Percentiles rank a stretch among this genome's conserved stretches.
Evolutionary conservation across 129 eudicot genomes (phyloP).

Genomic region (Rutidosis leptorrhynchoides): DNA sequence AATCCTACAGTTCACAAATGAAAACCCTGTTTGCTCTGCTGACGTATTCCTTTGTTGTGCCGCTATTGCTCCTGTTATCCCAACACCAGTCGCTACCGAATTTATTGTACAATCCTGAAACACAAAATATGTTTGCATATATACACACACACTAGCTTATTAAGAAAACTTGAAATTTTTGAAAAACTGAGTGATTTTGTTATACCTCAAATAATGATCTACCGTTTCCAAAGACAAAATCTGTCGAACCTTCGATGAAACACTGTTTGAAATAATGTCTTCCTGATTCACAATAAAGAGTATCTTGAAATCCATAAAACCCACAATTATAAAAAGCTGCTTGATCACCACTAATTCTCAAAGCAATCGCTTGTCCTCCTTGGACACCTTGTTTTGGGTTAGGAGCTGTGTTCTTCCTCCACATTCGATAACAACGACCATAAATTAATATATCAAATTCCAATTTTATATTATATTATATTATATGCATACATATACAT

Average conservation of each 20-base stretch:
- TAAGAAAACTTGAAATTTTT: not conserved
- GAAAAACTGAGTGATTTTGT: constrained; percentile 6
- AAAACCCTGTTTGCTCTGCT: constrained; percentile 66
- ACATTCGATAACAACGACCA: not conserved
- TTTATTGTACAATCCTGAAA: constrained; percentile 64
- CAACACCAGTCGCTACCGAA: constrained; percentile 59
- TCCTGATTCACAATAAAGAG: constrained; percentile 73
- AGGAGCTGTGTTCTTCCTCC: constrained; percentile 73
- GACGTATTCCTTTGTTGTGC: constrained; percentile 70
- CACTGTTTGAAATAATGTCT: constrained; percentile 84
- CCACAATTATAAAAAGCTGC: constrained; percentile 89
- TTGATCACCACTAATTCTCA: constrained; percentile 64
- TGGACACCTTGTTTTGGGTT: constrained; percentile 58
- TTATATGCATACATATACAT: too few species aligned
- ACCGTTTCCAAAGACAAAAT: constrained; percentile 75
- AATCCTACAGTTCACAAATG: constrained; percentile 65
- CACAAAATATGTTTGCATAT: too few species aligned
- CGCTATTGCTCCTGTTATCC: constrained; percentile 66
- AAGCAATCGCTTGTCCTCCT: constrained; percentile 82
- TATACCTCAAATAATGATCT: constrained; percentile 77
- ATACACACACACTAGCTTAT: not conserved
- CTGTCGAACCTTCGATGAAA: constrained; percentile 84
- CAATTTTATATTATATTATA: too few species aligned
- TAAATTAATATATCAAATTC: not conserved
- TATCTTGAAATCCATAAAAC: constrained; percentile 81